Base-by-base conservation (phyloP, 2,329 filamentous ascomycete species). In the Aspergillus proliferans region DNA sequence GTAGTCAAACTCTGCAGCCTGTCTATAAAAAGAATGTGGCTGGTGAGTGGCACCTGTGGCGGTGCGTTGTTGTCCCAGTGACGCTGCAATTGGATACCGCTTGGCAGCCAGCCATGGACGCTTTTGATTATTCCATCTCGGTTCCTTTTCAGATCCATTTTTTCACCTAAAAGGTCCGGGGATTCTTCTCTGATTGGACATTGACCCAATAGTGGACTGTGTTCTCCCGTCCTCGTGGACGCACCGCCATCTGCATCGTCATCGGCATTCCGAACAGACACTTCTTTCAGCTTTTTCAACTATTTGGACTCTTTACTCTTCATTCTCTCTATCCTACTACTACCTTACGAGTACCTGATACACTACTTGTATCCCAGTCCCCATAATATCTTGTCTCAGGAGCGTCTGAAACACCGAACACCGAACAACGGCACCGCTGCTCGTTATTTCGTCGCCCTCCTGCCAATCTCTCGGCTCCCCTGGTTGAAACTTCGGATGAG, bases 381-480 rank as follows among this genome's bases (percentile, higher is more conserved):
- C 19, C 38, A 19, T n/a, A 40, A 8, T 9, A 8, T 9, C 10
- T 9, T 22, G 18, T 53, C 51, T 50, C 45, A 44, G 26, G 26
- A 12, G 26, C 26, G 10, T 47, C 36, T 48, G 44, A 46, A 39
- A 46, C 44, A 15, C n/a, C 38, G 26, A 30, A 30, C 38, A 19
- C n/a, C 38, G 26, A 30, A 30, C 38, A 19, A 40, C 38, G 26
- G 26, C 26, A 12, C 9, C 18, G 22, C 36, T 12, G 33, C 36
- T 19, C 24, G 15, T 21, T 26, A 39, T 38, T 34, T 18, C 44
- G 46, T 19, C 14, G 45, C 47, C 46, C 58, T 61, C 57, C 61
- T 63, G 55, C 54, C 58, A 58, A 59, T 65, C 64, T 65, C 57
- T 63, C 59, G 53, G 45, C 42, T 53, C 18, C 49, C 48, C 52